Percentiles rank a stretch among this genome's conserved stretches.
These are phyloP conservation scores for Populus hybrid DNA, from an alignment of 441 rosid genomes.

Conservation along the genomic window DNA sequence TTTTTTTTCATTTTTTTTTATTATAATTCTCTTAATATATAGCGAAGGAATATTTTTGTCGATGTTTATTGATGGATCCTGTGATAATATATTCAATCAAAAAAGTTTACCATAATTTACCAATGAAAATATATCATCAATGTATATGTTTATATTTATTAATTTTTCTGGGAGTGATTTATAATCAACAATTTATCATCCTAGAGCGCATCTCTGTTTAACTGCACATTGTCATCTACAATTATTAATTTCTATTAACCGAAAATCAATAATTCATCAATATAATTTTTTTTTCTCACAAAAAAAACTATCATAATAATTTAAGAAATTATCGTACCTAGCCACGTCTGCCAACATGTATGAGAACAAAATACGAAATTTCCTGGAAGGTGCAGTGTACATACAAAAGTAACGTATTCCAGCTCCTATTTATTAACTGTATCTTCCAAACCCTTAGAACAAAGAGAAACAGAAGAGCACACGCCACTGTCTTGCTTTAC, in stretches of 20 bases:
- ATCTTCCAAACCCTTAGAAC: background rate
- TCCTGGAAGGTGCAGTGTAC: slow-evolving; percentile 25
- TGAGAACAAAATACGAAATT: slow-evolving; percentile 22
- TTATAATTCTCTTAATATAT: no score
- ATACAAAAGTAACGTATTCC: background rate
- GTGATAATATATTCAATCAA: fast-evolving
- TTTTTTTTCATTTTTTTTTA: no score
- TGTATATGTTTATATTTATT: no score
- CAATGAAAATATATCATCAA: no score
- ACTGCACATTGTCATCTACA: background rate
- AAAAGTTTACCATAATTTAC: no score
- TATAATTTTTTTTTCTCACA: no score
- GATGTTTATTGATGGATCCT: no score
- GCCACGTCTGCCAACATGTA: background rate
- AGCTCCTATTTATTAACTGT: slow-evolving; percentile 25
- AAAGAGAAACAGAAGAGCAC: background rate
- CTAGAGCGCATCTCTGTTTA: no score
- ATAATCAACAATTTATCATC: no score
- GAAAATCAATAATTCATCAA: background rate
- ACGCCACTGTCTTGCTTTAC: background rate
- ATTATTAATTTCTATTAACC: background rate
- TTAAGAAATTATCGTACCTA: background rate
- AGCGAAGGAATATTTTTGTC: no score
- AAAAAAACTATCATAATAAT: background rate
- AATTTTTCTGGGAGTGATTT: no score